Base-by-base conservation (phyloP, 495 filamentous ascomycete species). In the Trichoderma gamsii region DNA sequence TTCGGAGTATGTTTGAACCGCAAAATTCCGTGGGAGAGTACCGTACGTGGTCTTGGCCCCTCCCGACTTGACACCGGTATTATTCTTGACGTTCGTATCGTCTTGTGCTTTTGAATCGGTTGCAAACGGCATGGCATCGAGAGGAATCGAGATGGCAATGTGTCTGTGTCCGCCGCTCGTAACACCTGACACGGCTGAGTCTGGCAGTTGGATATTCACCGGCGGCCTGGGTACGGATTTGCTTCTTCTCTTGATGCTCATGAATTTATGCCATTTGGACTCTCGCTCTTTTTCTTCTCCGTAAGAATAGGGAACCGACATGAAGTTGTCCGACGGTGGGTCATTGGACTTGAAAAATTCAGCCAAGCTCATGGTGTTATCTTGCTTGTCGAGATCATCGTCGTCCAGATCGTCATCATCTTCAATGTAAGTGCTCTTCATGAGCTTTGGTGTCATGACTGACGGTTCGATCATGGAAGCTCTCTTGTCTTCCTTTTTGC, bases 121-220 rank as follows among this genome's bases (percentile, higher is more conserved):
- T 1, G 25, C 69, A 25, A 76, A 64, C 41, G 76, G 69, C 2
- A 66, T 73, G 64, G 78, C 67, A 56, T 79, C 72, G 16, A 71
- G n/a, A 0, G 83, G 82, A 21, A 85, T 83, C 27, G 82, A 82
- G 56, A 85, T 85, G 18, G 81, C 82, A 70, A 84, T 83, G 69
- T 85, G 78, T 1, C 78, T 75, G 66, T 79, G 73, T 2, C 82
- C 82, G 2, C 69, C 74, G 0, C 67, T 79, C 0, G 79, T 82
- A 29, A 71, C 77, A 4, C 79, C 77, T 11, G 78, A 76, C 11
- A 82, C 76, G 1, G 82, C 79, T 46, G 77, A 77, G 69, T 84
- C 81, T 13, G 83, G 82, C 21, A 84, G 71, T 64, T 69, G 70
- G 41, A 84, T 73, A 0, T 70, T 49, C 1, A 72, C 72, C n/a